Base-by-base conservation (phyloP, 1,284 basidiomycete genomes). In the Boletus semigastroideus region DNA sequence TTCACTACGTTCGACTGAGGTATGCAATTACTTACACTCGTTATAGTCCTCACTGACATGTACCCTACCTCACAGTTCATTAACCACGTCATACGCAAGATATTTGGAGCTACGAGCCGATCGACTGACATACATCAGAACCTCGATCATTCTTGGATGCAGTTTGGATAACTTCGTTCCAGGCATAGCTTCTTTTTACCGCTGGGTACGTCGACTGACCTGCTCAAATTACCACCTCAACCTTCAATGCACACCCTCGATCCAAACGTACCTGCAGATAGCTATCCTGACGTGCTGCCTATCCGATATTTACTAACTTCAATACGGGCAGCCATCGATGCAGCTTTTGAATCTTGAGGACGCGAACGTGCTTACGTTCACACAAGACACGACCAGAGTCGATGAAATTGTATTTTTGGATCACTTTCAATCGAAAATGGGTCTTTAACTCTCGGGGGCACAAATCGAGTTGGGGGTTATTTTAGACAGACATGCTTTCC, bases 151-250 rank as follows among this genome's bases (percentile, higher is more conserved):
- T 7, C 13, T 13, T 36, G 14, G 5, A 17, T 30, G 20, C 20
- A 48, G 42, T 45, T 22, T 48, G 47, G 47, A 36, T 42, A 48
- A 48, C 16, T 16, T 36, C 11, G 17, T 46, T 34, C 41, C 47
- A 27, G 42, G 42, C 12, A 20, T 48, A 17, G 47, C 41, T n/a
- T 46, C 47, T 12, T 45, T 45, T 40, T 39, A 48, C n/a, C 28
- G 19, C 38, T 47, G 12, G 46, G 38, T 47, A 20, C 28, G 46
- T 41, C 36, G 14, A 5, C 14, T 2, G 31, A 14, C 28, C 11
- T 17, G 3, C 13, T 16, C 19, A 30, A 11, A 31, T n/a, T 10
- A 14, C 16, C 16, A 3, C 16, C 38, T 47, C 46, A 47, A 47
- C 28, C 40, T 46, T 39, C n/a, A n/a, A 36, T 27, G 22, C 8